Conservation (phyloP, 2,329 filamentous ascomycete genomes). For the Hawksworthiomyces lignivorus region DNA sequence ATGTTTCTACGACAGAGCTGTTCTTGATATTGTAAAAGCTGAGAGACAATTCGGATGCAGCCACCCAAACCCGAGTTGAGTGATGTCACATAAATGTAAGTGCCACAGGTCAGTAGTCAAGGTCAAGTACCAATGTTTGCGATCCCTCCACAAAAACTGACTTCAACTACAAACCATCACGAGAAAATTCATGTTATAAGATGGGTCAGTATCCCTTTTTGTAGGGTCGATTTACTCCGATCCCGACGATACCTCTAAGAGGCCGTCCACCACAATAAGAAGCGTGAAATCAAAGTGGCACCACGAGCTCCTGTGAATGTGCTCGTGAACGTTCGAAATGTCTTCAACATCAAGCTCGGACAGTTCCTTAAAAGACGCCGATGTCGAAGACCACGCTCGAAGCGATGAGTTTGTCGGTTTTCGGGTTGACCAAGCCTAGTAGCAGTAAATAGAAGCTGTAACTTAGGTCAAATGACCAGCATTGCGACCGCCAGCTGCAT, state of each 20-base stretch:
- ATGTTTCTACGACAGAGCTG: slow-evolving; percentile 30
- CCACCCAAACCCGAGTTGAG: slow-evolving; percentile 52
- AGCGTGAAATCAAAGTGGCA: slow-evolving; percentile 58
- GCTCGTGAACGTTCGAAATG: slow-evolving; percentile 30
- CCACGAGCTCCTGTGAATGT: slow-evolving; percentile 56
- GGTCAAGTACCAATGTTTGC: slow-evolving; percentile 35
- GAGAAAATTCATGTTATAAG: slow-evolving; percentile 46
- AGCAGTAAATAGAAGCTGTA: slow-evolving; percentile 30
- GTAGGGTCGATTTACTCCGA: slow-evolving; percentile 19
- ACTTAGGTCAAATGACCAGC: slow-evolving; percentile 39
- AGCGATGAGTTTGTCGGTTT: slow-evolving; percentile 66
- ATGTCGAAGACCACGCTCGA: slow-evolving; percentile 62
- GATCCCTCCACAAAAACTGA: slow-evolving; percentile 57
- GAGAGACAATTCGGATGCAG: slow-evolving; percentile 26
- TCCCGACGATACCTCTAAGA: slow-evolving; percentile 26
- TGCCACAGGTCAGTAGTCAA: slow-evolving; percentile 52
- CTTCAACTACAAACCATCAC: slow-evolving; percentile 57
- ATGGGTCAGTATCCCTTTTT: slow-evolving; percentile 16
- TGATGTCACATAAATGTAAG: slow-evolving; percentile 52
- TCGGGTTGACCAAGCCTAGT: slow-evolving; percentile 64
- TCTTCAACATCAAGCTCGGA: slow-evolving; percentile 31
- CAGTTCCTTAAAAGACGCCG: slow-evolving; percentile 34
- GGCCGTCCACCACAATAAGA: slow-evolving; percentile 58
- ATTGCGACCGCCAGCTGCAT: slow-evolving; percentile 54
- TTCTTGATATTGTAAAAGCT: slow-evolving; percentile 10